These are phyloP conservation scores for Priceomyces castillae DNA, from an alignment of 805 yeast genomes.

Conservation along the genomic window DNA sequence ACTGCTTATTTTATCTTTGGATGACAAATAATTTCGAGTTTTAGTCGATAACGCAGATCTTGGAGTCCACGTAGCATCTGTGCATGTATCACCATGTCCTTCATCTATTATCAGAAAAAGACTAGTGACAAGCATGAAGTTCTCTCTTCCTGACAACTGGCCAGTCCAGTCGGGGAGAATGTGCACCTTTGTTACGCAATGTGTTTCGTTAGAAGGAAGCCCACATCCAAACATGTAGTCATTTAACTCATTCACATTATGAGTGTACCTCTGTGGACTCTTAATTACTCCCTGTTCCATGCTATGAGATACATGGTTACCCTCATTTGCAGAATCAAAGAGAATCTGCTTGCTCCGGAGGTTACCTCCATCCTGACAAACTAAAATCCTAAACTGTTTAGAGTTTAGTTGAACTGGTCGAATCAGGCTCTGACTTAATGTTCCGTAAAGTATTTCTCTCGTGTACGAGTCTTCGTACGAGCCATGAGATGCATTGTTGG, in stretches of 20 bases:
- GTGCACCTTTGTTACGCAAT: constrained; percentile 47
- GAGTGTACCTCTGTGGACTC: constrained; percentile 26
- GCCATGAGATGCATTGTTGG: constrained; percentile 11
- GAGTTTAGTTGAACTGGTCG: constrained; percentile 25
- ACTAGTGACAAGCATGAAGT: constrained; percentile 44
- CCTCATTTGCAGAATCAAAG: constrained; percentile 39
- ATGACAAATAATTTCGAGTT: neutral
- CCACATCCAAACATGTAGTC: constrained; percentile 60
- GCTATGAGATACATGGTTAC: constrained; percentile 1
- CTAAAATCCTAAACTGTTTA: constrained; percentile 40
- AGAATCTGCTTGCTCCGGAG: constrained; percentile 46
- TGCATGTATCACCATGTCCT: constrained; percentile 13
- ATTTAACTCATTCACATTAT: constrained; percentile 44
- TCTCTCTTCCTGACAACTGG: constrained; percentile 27
- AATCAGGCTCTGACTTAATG: constrained; percentile 26
- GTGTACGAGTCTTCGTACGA: constrained; percentile 45
- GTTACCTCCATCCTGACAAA: constrained; percentile 52
- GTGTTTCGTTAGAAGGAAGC: constrained; percentile 46
- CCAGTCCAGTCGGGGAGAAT: constrained; percentile 41
- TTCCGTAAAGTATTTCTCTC: constrained; percentile 47
- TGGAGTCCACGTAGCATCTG: constrained; percentile 40
- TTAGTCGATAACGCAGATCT: constrained; percentile 35
- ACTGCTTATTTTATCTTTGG: constrained; percentile 21
- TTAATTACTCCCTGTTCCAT: neutral
- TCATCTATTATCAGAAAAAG: constrained; percentile 39